Percentiles rank a stretch among this genome's conserved stretches.
Conservation (phyloP, 371 early-diverging fungal species). For the Encephalitozoon intestinalis region DNA sequence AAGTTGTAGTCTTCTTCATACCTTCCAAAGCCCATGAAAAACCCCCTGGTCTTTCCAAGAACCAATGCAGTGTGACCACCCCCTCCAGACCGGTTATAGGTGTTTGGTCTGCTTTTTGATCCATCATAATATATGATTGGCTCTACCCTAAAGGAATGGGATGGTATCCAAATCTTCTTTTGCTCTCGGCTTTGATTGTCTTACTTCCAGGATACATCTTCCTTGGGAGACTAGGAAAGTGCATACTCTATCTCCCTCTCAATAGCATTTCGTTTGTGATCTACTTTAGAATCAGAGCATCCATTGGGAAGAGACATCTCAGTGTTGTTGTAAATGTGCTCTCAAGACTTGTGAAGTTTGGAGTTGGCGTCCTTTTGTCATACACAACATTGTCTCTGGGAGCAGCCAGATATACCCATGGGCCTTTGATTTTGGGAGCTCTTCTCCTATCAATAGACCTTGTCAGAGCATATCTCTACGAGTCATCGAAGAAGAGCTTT, state of each 20-base stretch:
- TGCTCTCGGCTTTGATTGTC: neutral
- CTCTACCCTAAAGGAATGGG: neutral
- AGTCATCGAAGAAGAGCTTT: conserved; percentile 23
- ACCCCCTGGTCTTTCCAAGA: neutral
- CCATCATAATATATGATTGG: neutral
- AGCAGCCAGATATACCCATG: neutral
- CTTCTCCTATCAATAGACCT: conserved; percentile 14
- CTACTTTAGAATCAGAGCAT: neutral
- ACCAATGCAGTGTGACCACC: neutral
- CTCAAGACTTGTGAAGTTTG: conserved; percentile 23
- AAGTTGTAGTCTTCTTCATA: neutral
- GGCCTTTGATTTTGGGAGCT: neutral
- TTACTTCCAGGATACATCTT: neutral
- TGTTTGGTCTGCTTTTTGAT: neutral
- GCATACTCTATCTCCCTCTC: conserved; percentile 15
- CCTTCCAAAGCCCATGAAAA: neutral
- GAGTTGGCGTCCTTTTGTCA: neutral
- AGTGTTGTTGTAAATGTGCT: conserved; percentile 10
- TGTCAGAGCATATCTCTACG: conserved; percentile 32
- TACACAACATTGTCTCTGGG: neutral
- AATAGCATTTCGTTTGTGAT: neutral
- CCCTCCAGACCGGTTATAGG: neutral
- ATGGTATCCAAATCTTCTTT: neutral
- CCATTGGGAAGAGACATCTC: neutral
- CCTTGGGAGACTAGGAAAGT: neutral